Percentiles rank a stretch among this genome's conserved stretches.
Conservation (phyloP, 208 protist genomes). For the Trypanosoma rangeli region DNA sequence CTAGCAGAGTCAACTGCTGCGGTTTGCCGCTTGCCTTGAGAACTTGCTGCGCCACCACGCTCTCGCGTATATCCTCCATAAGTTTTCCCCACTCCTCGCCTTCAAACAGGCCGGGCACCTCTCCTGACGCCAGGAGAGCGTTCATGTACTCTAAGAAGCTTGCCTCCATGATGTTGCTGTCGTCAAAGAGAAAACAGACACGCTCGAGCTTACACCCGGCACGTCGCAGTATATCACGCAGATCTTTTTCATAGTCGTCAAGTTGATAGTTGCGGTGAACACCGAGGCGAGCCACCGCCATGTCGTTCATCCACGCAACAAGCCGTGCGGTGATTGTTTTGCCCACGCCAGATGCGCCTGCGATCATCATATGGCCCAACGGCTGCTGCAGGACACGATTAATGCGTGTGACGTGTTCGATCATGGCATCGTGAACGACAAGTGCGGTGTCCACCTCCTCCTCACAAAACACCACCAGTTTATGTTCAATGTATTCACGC, state of each 20-base stretch:
- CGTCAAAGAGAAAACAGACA: slow-evolving; percentile 99
- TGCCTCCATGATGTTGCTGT: slow-evolving; percentile 98
- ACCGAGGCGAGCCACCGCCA: slow-evolving; percentile 97
- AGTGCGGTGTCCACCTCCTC: slow-evolving; percentile 98
- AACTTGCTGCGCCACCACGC: slow-evolving; percentile 36
- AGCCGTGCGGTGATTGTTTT: slow-evolving; percentile 98
- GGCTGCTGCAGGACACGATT: slow-evolving; percentile 98
- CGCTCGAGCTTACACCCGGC: slow-evolving; percentile 96
- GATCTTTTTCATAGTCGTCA: slow-evolving; percentile 98
- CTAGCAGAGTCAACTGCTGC: slow-evolving; percentile 2
- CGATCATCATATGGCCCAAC: slow-evolving; percentile 96
- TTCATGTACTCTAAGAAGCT: slow-evolving; percentile 99
- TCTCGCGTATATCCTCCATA: slow-evolving; percentile 88
- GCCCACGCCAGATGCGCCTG: slow-evolving; percentile 96
- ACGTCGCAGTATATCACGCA: slow-evolving; percentile 95
- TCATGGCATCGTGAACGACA: slow-evolving; percentile 98
- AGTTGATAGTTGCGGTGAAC: slow-evolving; percentile 96
- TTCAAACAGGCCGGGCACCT: slow-evolving; percentile 99
- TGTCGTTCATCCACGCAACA: slow-evolving; percentile 98
- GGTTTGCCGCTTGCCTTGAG: slow-evolving; percentile 20
- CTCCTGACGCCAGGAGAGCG: slow-evolving; percentile 97
- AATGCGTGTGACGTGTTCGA: slow-evolving; percentile 99
- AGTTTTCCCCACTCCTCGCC: slow-evolving; percentile 96
- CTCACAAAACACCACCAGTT: slow-evolving; percentile 95
- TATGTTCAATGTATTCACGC: slow-evolving; percentile 87